Base-by-base conservation (phyloP, 305 asterid genomes). In the Fraxinus baroniana region DNA sequence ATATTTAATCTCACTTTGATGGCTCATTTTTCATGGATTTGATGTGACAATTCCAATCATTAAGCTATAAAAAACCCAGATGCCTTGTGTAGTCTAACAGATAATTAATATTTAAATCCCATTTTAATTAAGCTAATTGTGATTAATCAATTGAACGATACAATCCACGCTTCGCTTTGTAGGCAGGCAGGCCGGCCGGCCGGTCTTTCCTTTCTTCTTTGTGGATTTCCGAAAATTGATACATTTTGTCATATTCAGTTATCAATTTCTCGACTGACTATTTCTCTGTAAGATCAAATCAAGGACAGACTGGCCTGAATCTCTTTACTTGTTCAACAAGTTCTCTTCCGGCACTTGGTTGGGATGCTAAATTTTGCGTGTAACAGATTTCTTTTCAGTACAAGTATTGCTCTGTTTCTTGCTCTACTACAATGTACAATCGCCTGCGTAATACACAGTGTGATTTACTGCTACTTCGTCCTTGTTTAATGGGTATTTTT, bases 261-360 rank as follows among this genome's bases (percentile, higher is more conserved):
- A 72, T 33, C 46, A 17, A 32, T 33, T 33, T 72, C 46, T 32
- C 73, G 76, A 28, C 76, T 33, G 76, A 33, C 76, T n/a, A 72
- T 72, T 72, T 33, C 71, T 70, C 55, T 60, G 52, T 71, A 70
- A 15, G 32, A 57, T 75, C 81, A 17, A 76, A 57, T 41, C 64
- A 72, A 71, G 41, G 76, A 32, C 76, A 74, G 28, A 10, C 57
- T 2, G 37, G 37, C 39, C 36, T 41, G 79, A 74, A 73, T 75
- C 76, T 81, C 77, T 36, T 57, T 82, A 81, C 87, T 57, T 57
- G 62, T 81, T 86, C 89, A 86, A 83, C 81, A 74, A 75, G 64
- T 70, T 46, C 44, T 20, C 79, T 7, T 79, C 78, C 66, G 70
- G 66, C 78, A 70, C 52, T 71, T 26, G 82, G 60, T 57, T 76